Base-by-base conservation (phyloP, 2,329 filamentous ascomycete genomes). In the Ophiocordyceps sinensis region DNA sequence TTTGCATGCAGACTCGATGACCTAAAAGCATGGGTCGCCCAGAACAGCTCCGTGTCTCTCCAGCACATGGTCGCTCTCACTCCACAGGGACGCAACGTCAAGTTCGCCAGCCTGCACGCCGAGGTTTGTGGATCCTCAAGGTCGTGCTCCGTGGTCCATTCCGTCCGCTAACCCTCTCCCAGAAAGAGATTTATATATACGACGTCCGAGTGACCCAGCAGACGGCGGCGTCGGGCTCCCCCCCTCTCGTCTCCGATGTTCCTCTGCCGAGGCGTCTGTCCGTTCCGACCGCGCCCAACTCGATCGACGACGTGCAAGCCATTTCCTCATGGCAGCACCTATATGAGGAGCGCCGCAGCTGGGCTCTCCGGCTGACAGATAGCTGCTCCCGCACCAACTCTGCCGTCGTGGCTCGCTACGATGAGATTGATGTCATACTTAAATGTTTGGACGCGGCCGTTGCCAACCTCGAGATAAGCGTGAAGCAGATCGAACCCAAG, bases 151-250 rank as follows among this genome's bases (percentile, higher is more conserved):
- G 10, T 21, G n/a, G n/a, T 21, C 34, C 9, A 5, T 5, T 7
- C 15, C 23, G 17, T 9, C 21, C 15, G 43, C 37, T 39, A 26
- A 41, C 34, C n/a, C 6, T 34, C 15, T 12, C 32, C 10, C 32
- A 93, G 82, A 84, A 77, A 49, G 87, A 96, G 58, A 79, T 98
- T 43, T 96, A 84, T 58, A 77, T 96, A 40, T 98, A 94, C 62
- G 87, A 95, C 61, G 82, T 87, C 46, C 78, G 80, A 50, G 77
- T 82, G 52, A 77, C 82, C 48, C 71, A 80, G 48, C 61, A 75
- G 39, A 63, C 70, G 38, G 66, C 72, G 40, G 53, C 70, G 8
- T 62, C 61, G 31, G 57, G 62, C 37, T 54, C 65, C 7, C 60
- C 66, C 15, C 61, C 62, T 15, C 58, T 68, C 41, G 57, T 68